Evolutionary conservation across 257 asterid species (phyloP), one percentile per base, ranked within the genome.

Genomic region (Nicotiana undulata): DNA sequence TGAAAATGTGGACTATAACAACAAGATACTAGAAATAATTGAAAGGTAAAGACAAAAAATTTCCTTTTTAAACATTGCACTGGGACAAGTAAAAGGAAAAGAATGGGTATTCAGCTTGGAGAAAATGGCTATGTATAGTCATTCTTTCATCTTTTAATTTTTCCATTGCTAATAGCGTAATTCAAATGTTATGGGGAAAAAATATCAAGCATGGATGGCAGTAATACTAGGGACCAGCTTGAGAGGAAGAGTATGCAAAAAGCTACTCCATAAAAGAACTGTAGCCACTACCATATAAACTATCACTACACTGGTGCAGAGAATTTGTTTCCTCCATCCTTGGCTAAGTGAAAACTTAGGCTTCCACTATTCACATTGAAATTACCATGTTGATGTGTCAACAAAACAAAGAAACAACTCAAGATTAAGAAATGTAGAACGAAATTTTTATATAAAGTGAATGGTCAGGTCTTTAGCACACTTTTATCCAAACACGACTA

Each of bases 401-500:
- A 40, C 56, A 68, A 5, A 6, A 13, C 18, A 44, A 64, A 13
- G 17, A 20, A 68, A 1, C 31, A 17, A 40, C 0, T 20, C 22
- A 68, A 40, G 5, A 66, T 8, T 1, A 66, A 65, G 11, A 66
- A 3, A 34, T 31, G 55, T 37, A 67, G n/a, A 37, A 63, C 12
- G 37, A 24, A 2, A 40, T 20, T 20, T 68, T 0, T 40, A 40
- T 11, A 10, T 3, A 3, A 70, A 20, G 58, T 11, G 20, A 40
- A 70, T 40, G 77, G 22, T 44, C 11, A 34, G 1, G 46, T 70
- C 1, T 40, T 1, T 44, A 3, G 22, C 78, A 24, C 78, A 72
- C 24, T 72, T 20, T 46, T 24, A 72, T 22, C 8, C 60, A 24
- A 29, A 72, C 77, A 46, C 22, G 37, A 64, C 6, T 89, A 94